Conservation (phyloP, 768 basidiomycete species). For the Lentinula aciculospora region DNA sequence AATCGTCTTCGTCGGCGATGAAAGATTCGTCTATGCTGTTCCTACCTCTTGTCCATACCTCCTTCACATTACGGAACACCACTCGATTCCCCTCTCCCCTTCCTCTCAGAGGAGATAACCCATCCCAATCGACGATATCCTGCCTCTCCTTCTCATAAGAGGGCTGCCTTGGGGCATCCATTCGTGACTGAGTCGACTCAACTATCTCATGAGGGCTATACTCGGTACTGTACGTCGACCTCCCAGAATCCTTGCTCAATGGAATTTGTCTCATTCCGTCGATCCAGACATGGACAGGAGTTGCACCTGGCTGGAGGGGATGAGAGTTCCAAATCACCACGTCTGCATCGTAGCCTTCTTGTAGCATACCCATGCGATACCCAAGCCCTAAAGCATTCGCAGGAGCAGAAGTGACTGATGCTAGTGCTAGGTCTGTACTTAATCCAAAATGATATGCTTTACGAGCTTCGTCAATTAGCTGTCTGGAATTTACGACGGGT, state of each 20-base stretch:
- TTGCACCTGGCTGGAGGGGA: slow-evolving; percentile 70
- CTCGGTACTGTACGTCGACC: slow-evolving; percentile 34
- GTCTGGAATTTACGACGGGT: slow-evolving; percentile 55
- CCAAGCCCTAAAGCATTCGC: slow-evolving; percentile 63
- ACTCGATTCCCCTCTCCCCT: slow-evolving; percentile 27
- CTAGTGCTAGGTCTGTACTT: slow-evolving; percentile 48
- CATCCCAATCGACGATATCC: slow-evolving; percentile 57
- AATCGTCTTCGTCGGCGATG: slow-evolving; percentile 15
- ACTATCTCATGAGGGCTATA: slow-evolving; percentile 20
- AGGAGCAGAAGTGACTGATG: slow-evolving; percentile 62
- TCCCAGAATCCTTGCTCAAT: slow-evolving; percentile 30
- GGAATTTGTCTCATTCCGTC: slow-evolving; percentile 77
- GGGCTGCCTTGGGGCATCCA: slow-evolving; percentile 46
- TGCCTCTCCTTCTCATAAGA: slow-evolving; percentile 61
- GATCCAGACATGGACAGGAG: slow-evolving; percentile 73
- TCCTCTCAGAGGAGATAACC: slow-evolving; percentile 59
- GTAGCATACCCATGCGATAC: slow-evolving; percentile 67
- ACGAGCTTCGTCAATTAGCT: slow-evolving; percentile 68
- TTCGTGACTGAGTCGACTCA: slow-evolving; percentile 29
- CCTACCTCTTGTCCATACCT: slow-evolving; percentile 33
- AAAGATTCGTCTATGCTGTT: slow-evolving; percentile 29
- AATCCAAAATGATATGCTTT: slow-evolving; percentile 68
- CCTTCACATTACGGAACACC: slow-evolving; percentile 64
- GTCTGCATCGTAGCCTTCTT: slow-evolving; percentile 57
- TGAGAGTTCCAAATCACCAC: slow-evolving; percentile 76